Base-by-base conservation (phyloP, 1,284 basidiomycete species). In the Trichosporon coremiiforme region DNA sequence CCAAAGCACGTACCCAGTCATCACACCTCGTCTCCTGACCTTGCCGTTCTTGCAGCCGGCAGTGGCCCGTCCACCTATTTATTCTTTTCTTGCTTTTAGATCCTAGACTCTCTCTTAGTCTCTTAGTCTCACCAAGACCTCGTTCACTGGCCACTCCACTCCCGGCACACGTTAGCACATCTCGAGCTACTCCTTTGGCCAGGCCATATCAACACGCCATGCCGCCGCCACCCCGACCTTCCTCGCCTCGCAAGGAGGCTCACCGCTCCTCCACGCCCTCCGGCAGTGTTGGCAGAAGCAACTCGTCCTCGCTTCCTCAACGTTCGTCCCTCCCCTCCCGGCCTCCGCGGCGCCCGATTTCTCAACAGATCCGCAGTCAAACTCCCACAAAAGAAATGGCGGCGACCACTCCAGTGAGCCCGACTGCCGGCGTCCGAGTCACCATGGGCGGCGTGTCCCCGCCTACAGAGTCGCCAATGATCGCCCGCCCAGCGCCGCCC, bases 401-500 rank as follows among this genome's bases (percentile, higher is more conserved):
- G 29, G 57, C 29, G 29, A 60, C 15, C 15, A 7, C 25, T 6
- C 25, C 66, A 5, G 29, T 64, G 20, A 68, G 53, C 10, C 62
- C 67, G 22, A 45, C 64, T 10, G 22, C 33, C 20, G 64, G 57
- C 5, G 64, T 55, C 10, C 41, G 66, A 38, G 64, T 68, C 31
- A 47, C 41, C 57, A 50, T 70, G 63, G 57, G 57, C 17, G 57
- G 55, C 22, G 66, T 63, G 4, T 70, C 70, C 2, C 69, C 13
- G 45, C 68, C 45, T 67, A 72, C 57, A 20, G 64, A 66, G 0
- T 29, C 65, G 5, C 65, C 68, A 20, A 60, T 35, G 20, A 31
- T 67, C 17, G 20, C 70, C 4, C 70, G 72, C 7, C 72, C 72
- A 15, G 60, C 66, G 1, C 60, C 70, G 2, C 70, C 72, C 20